Evolutionary conservation across 441 rosid species (phyloP).

Genomic region (Euphorbia celastroides): DNA sequence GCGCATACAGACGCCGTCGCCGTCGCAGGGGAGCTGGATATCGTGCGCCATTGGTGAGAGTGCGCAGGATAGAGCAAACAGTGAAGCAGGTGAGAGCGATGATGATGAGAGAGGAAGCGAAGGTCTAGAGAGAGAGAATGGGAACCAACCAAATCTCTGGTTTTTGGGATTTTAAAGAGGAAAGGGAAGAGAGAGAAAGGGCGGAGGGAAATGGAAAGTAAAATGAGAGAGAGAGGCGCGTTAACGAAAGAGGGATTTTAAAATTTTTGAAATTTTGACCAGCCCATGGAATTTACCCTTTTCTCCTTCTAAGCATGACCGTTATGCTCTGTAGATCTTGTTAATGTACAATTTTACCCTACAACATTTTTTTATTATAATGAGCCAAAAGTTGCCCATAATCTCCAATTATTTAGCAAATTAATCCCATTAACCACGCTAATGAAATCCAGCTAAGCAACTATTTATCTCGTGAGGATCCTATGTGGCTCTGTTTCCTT

Average conservation of each 20-base stretch:
- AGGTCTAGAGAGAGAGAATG: background rate
- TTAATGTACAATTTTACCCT: background rate
- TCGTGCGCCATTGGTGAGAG: constrained; percentile 33
- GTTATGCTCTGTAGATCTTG: background rate
- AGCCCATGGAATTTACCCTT: background rate
- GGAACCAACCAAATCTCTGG: background rate
- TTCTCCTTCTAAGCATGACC: background rate
- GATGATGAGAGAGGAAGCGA: background rate
- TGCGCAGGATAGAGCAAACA: constrained; percentile 2
- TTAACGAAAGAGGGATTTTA: background rate
- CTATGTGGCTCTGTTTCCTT: no score
- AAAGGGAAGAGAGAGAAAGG: background rate
- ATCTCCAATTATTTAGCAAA: background rate
- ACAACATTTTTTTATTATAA: background rate
- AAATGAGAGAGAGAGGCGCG: background rate
- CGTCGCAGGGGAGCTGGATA: constrained; percentile 58
- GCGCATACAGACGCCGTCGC: constrained; percentile 51
- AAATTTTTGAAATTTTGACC: constrained; percentile 6
- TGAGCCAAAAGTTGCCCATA: background rate
- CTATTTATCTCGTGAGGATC: no score
- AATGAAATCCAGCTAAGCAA: no score
- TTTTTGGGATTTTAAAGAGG: background rate
- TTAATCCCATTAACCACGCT: background rate
- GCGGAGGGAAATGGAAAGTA: background rate
- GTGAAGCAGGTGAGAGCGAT: background rate